Evolutionary conservation across 306 rosid species (phyloP).

Genomic region (Fagus sylvatica): DNA sequence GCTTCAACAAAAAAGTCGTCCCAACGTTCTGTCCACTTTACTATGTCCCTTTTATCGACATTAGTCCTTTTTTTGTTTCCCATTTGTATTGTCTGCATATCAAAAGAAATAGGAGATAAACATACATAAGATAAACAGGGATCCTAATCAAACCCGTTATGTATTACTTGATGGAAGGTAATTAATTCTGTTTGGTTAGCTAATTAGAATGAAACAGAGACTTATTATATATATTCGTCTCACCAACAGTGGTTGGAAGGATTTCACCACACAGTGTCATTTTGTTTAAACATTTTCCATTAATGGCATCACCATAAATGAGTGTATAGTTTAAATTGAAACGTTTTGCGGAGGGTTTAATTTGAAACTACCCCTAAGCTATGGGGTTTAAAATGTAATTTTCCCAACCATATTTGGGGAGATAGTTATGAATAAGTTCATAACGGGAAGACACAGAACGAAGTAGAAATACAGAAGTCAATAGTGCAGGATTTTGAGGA

Average conservation of each 20-base stretch:
- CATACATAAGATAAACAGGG: background rate
- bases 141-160: background rate
- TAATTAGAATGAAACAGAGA: background rate
- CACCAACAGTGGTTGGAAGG: background rate
- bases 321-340: too few relatives aligned
- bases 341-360: too few relatives aligned
- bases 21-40: conserved; percentile 35
- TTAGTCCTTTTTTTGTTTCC: conserved; percentile 13
- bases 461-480: too few relatives aligned
- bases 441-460: too few relatives aligned
- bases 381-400: too few relatives aligned
- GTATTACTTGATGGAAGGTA: background rate
- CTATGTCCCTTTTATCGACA: conserved; percentile 26
- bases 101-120: background rate
- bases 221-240: background rate
- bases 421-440: too few relatives aligned
- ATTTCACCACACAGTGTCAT: background rate
- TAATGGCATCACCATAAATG: too few relatives aligned
- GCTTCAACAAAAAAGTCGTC: conserved; percentile 12
- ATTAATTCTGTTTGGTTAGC: background rate
- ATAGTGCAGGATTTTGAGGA: too few relatives aligned
- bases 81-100: conserved; percentile 19
- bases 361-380: too few relatives aligned
- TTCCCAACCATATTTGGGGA: too few relatives aligned
- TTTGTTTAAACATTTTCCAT: too few relatives aligned